Evolutionary conservation across 306 rosid genomes (phyloP).

Genomic region (Trichosanthes cucumerina): DNA sequence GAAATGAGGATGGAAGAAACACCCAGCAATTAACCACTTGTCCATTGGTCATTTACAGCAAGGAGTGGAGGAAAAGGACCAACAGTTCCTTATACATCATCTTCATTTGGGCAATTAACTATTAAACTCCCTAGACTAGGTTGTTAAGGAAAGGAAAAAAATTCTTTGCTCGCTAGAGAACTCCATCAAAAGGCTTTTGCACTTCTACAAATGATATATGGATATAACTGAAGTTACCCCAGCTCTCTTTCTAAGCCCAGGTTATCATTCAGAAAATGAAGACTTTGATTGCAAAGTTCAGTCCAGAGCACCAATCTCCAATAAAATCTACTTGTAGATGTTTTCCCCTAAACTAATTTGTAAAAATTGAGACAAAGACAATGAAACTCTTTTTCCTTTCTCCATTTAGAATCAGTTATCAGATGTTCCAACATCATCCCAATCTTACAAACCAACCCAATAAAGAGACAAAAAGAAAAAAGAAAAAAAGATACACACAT

Average conservation of each 20-base stretch:
- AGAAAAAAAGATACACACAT: no score
- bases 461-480: not conserved
- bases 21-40: not conserved
- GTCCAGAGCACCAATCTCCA: not conserved
- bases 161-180: not conserved
- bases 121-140: not conserved
- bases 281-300: not conserved
- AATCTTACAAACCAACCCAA: conserved; percentile 1
- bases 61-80: not conserved
- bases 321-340: not conserved
- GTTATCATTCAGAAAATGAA: not conserved
- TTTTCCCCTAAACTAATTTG: not conserved
- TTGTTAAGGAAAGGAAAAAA: not conserved
- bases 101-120: not conserved
- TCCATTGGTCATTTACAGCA: not conserved
- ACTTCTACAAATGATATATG: not conserved
- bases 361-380: not conserved
- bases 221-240: not conserved
- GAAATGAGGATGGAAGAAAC: not conserved
- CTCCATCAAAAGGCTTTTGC: not conserved
- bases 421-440: not conserved
- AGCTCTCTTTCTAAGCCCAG: not conserved
- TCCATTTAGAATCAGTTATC: not conserved
- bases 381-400: not conserved
- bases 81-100: not conserved